Base-by-base conservation (phyloP, 768 basidiomycete genomes). In the Arthromyces matolae region DNA sequence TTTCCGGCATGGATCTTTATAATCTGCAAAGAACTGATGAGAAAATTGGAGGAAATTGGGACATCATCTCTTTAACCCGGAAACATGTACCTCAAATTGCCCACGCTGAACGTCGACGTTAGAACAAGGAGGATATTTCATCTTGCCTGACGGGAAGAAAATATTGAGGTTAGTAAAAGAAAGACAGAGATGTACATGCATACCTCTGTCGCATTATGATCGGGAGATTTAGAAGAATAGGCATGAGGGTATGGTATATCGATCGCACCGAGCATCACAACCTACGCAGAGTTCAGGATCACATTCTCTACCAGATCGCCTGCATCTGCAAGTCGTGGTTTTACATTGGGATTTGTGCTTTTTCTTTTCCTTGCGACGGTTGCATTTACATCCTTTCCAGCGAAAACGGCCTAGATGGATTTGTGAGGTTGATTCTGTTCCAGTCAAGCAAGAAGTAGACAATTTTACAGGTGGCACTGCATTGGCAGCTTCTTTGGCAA, bases 401-500 rank as follows among this genome's bases (percentile, higher is more conserved):
- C 73, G 64, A 9, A 73, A 61, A 2, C 41, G 32, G 50, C 78
- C 79, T 79, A 49, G 16, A 44, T 3, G 23, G 13, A 28, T 6
- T 6, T 13, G 31, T 28, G n/a, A 24, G 18, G 20, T 50, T 1
- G 28, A n/a, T n/a, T n/a, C 14, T 14, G 8, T 46, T 24, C 12
- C 13, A 16, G n/a, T 38, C 0, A 10, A 9, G 5, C 5, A 4
- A 13, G 13, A 20, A 13, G 14, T 19, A 23, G 6, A 16, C 14
- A 36, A 24, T 44, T 50, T 42, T 49, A 65, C 19, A 28, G 33
- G 25, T 16, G 16, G 42, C 23, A 8, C 65, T 60, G 57, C 81
- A 83, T 19, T 71, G 65, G 51, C 81, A 83, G 25, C 65, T 69
- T 35, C 71, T 54, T 41, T 72, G 65, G 46, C 81, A 83, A 36